These are phyloP conservation scores for Pseudopyricularia javanii DNA, from an alignment of 2,329 filamentous ascomycete genomes.

Conservation along the genomic window DNA sequence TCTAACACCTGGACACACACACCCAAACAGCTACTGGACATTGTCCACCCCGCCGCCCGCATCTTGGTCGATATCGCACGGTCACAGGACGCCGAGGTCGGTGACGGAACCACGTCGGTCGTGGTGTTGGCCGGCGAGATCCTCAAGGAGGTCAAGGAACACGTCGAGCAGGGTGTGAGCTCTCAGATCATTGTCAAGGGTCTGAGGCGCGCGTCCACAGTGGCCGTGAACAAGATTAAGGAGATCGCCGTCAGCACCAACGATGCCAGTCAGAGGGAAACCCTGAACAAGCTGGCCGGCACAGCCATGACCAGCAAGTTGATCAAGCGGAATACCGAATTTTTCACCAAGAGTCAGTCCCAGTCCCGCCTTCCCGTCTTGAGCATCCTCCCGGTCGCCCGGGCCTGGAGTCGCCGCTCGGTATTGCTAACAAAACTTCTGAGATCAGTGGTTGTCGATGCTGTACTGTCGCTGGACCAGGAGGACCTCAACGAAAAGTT, in stretches of 20 bases:
- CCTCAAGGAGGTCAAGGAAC: constrained; percentile 89
- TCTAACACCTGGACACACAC: constrained; percentile 1
- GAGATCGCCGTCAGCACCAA: constrained; percentile 84
- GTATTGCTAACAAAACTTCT: constrained; percentile 10
- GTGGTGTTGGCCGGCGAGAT: constrained; percentile 97
- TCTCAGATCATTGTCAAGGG: constrained; percentile 97
- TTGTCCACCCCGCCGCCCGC: constrained; percentile 91
- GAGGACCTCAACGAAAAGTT: constrained; percentile 95
- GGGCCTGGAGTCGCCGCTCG: no score
- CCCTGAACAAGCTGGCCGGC: constrained; percentile 74
- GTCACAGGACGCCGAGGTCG: constrained; percentile 98
- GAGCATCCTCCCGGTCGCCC: no score
- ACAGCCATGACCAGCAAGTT: constrained; percentile 99
- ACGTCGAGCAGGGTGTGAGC: constrained; percentile 93
- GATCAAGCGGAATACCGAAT: constrained; percentile 91
- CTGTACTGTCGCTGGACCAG: constrained; percentile 89
- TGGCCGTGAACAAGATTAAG: constrained; percentile 98
- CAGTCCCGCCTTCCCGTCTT: not conserved
- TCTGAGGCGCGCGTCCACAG: constrained; percentile 69
- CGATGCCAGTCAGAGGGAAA: constrained; percentile 76
- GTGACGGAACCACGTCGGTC: constrained; percentile 94
- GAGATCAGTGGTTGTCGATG: constrained; percentile 85
- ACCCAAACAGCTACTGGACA: constrained; percentile 69
- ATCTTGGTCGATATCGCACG: constrained; percentile 97
- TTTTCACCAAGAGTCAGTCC: constrained; percentile 86